Percentiles rank a stretch among this genome's conserved stretches.
Conservation (phyloP, 805 yeast species). For the Teunomyces pallodes region DNA sequence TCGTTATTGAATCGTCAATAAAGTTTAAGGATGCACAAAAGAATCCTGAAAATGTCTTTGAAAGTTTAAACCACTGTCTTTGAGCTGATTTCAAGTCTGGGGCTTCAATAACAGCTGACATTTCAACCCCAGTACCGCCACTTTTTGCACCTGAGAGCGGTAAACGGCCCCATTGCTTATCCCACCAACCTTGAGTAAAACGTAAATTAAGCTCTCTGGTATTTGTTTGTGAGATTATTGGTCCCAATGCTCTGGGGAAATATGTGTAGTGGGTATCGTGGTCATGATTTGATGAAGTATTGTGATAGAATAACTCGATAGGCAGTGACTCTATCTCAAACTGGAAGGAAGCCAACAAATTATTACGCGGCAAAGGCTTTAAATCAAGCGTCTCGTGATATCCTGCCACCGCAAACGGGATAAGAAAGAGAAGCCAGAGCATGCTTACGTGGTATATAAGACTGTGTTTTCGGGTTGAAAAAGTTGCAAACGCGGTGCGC, state of each 20-base stretch:
- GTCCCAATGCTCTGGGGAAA: conserved; percentile 81
- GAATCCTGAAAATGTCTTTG: conserved; percentile 79
- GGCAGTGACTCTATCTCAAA: conserved; percentile 62
- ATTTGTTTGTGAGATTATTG: conserved; percentile 62
- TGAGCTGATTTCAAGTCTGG: conserved; percentile 51
- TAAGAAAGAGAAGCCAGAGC: conserved; percentile 3
- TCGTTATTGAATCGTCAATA: conserved; percentile 75
- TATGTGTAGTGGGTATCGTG: conserved; percentile 49
- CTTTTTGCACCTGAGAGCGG: conserved; percentile 68
- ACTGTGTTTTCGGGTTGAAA: neutral
- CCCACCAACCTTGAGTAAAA: conserved; percentile 96
- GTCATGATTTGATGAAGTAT: conserved; percentile 10
- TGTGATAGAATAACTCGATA: conserved; percentile 19
- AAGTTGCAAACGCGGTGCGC: conserved; percentile 4
- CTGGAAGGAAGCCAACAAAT: conserved; percentile 65
- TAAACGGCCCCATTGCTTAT: conserved; percentile 82
- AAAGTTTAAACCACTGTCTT: conserved; percentile 65
- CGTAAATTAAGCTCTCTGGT: conserved; percentile 78
- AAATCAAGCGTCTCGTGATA: conserved; percentile 63
- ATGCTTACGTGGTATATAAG: neutral
- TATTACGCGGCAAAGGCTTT: conserved; percentile 72
- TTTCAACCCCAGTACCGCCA: conserved; percentile 95
- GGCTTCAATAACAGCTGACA: conserved; percentile 85
- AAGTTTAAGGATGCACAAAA: conserved; percentile 95
- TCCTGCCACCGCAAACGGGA: neutral